Evolutionary conservation across 2,329 filamentous ascomycete genomes (phyloP).

Genomic region (Colletotrichum sp.): DNA sequence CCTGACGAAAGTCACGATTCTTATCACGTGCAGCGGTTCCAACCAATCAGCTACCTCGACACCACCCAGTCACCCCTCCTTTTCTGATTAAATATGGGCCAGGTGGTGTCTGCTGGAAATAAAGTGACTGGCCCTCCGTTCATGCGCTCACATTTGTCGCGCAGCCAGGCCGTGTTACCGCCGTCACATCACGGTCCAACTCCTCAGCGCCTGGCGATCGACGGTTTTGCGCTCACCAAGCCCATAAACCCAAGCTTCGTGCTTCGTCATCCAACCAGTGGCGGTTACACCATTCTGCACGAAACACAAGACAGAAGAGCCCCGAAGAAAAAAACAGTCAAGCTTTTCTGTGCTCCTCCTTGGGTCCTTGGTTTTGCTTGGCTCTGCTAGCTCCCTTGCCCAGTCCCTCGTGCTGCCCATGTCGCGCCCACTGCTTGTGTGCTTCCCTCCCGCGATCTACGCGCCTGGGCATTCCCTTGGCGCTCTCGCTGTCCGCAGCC

Average conservation of each 20-base stretch:
- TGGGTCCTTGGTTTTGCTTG: not conserved
- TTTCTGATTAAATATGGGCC: constrained; percentile 10
- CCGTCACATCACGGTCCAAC: not conserved
- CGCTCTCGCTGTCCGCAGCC: not conserved
- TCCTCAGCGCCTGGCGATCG: not conserved
- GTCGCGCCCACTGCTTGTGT: not conserved
- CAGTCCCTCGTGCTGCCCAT: not conserved
- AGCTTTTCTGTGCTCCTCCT: constrained; percentile 2
- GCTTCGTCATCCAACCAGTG: not conserved
- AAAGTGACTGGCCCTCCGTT: not conserved
- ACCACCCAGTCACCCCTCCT: not conserved
- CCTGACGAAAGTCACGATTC: not conserved
- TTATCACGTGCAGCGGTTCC: not conserved
- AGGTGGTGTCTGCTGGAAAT: not conserved
- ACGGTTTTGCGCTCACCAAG: not conserved
- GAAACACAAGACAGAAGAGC: not conserved
- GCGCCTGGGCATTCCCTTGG: constrained; percentile 20
- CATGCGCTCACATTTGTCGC: not conserved
- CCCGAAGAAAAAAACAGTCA: not conserved
- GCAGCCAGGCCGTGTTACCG: not conserved
- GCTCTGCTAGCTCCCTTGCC: constrained; percentile 15
- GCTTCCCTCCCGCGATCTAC: constrained; percentile 6
- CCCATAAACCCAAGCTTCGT: not conserved
- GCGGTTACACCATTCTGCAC: not conserved
- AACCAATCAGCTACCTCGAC: not conserved